Evolutionary conservation across 306 rosid species (phyloP), one percentile per base, ranked within the genome.

Genomic region (Chamaecrista fasciculata): DNA sequence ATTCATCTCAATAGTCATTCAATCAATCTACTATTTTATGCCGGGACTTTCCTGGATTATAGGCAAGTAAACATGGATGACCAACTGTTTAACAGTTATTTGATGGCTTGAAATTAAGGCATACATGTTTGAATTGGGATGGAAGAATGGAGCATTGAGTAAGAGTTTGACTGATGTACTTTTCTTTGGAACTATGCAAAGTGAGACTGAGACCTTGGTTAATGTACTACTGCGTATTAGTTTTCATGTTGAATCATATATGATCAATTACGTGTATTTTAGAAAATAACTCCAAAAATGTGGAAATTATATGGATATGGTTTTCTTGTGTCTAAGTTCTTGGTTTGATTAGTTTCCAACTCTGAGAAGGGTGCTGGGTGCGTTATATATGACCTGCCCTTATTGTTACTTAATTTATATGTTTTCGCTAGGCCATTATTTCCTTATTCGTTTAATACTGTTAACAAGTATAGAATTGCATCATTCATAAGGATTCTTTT

Each of bases 401-500:
- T 71, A 46, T 62, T 50, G 42, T 46, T 47, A 29, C 37, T 29
- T 39, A 39, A 11, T 39, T 16, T n/a, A 36, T 12, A 16, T n/a
- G 4, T 48, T 49, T 42, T 46, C 44, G 14, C 53, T 55, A 68
- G 63, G 53, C 55, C 42, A 66, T 16, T 49, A 59, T 59, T 8
- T 60, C 53, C 33, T 5, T 52, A 0, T 18, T 19, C 50, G 47
- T 51, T 11, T 25, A 39, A 39, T 57, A 44, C 43, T 18, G 50
- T 62, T 62, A 20, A 59, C 63, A 39, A 40, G 43, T 6, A 12
- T 60, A 11, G 20, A 60, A 62, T 42, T 77, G 23, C 52, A 33
- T 62, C 62, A 28, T 75, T 69, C 67, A 40, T 37, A 64, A 66
- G 36, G 57, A 66, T 42, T 29, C 48, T 44, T 66, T 3, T n/a